Evolutionary conservation across 2,329 filamentous ascomycete species (phyloP), one percentile per base, ranked within the genome.

Genomic region (Penicillium corylophilum): DNA sequence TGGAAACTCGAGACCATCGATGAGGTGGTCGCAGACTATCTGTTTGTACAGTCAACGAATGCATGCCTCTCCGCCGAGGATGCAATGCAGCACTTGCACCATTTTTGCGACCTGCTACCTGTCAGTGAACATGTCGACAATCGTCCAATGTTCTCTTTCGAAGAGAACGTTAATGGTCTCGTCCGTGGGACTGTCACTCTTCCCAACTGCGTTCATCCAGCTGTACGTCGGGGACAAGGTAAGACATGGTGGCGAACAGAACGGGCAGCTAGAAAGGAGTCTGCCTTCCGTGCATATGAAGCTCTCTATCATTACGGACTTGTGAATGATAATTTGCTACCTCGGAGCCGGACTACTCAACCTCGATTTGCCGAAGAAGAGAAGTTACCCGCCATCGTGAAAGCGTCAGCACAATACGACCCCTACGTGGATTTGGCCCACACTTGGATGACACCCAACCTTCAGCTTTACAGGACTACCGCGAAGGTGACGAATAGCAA

Each of bases 261-360:
- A 63, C 82, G 78, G 51, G 84, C 83, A 59, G 90, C 91, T 0
- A 84, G 78, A 59, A 90, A 88, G 64, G 93, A 96, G 69, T 90
- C 87, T 1, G 88, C 90, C 0, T 94, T 95, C 55, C 82, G 89
- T 63, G 89, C 91, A 1, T 96, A 92, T 64, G 72, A 82, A 20
- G 77, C 77, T 5, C 76, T 97, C 0, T 85, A 93, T 64, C 61
- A 81, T 7, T 86, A 82, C 23, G 87, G 87, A 0, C 74, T 96
- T 5, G 71, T 97, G 1, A 91, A 89, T 55, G 82, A 95, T 13
- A 79, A 95, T 61, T 72, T 96, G 0, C 76, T 96, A 36, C 93
- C 93, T 4, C 64, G 72, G 8, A 61, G 59, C 1, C 53, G 51
- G 8, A 73, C 79, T 13, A 50, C 53, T 10, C 60, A 67, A n/a